A percentile compares a stretch with the other conserved stretches of the same genome.
Evolutionary conservation across 441 rosid genomes (phyloP).

Genomic region (Adansonia madagascariensis): DNA sequence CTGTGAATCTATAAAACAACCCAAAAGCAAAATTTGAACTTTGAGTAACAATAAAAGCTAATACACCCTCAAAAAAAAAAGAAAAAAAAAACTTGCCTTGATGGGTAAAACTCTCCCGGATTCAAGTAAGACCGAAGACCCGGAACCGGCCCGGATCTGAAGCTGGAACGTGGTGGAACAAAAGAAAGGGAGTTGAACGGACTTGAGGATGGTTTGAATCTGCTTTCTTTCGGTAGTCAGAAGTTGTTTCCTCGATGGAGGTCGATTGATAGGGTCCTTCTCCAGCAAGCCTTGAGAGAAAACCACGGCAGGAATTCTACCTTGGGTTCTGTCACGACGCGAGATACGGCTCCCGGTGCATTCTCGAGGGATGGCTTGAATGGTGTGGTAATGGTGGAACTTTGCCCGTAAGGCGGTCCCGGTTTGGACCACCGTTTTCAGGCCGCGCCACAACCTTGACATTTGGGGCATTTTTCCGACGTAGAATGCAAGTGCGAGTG

Average conservation of each 20-base stretch:
- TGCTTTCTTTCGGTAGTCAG: slow-evolving; percentile 81
- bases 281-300: slow-evolving; percentile 63
- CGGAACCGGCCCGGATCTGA: slow-evolving; percentile 89
- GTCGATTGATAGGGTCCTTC: slow-evolving; percentile 40
- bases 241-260: slow-evolving; percentile 65
- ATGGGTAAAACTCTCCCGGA: slow-evolving; percentile 84
- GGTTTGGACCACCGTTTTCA: slow-evolving; percentile 40
- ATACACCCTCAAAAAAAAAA: not conserved
- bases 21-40: not conserved
- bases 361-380: slow-evolving; percentile 86
- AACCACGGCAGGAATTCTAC: slow-evolving; percentile 89
- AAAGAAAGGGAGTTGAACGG: slow-evolving; percentile 72
- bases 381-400: slow-evolving; percentile 60
- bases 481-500: no score
- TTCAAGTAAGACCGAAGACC: slow-evolving; percentile 73
- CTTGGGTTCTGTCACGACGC: slow-evolving; percentile 70
- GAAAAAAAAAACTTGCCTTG: slow-evolving; percentile 47
- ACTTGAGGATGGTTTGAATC: slow-evolving; percentile 69
- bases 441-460: slow-evolving; percentile 61
- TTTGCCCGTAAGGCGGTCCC: slow-evolving; percentile 20
- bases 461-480: not conserved
- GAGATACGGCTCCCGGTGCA: slow-evolving; percentile 66
- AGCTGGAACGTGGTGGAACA: slow-evolving; percentile 82
- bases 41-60: not conserved
- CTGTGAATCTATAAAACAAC: slow-evolving; percentile 64